phyloP scores from a whole-genome alignment of 2,329 filamentous ascomycete genomes.

The Mycogone perniciosa region DNA sequence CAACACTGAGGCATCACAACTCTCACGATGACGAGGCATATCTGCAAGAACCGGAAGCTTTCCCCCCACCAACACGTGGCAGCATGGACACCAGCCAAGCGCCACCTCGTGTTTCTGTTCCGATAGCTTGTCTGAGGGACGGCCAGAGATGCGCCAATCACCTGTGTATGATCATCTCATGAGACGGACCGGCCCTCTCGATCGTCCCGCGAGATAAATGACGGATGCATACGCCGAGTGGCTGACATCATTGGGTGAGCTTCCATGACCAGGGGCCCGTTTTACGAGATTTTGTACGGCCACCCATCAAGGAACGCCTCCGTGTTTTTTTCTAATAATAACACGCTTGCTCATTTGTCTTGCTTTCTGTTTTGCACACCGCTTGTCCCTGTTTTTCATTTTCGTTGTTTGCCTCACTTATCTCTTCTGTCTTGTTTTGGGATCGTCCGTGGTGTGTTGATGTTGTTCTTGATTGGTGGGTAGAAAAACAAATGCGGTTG shows the following conservation, averaged over 20 bases:
- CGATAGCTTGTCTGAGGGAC: neutral
- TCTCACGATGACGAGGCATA: neutral
- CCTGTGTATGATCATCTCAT: neutral
- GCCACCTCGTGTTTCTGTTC: constrained; percentile 4
- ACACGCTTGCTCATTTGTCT: neutral
- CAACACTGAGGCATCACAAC: neutral
- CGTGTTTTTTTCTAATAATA: neutral
- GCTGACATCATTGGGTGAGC: neutral
- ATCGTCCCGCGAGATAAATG: neutral
- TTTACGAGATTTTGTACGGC: neutral
- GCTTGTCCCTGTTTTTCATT: neutral
- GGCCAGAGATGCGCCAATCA: neutral
- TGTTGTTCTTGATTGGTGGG: no score
- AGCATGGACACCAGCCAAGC: neutral
- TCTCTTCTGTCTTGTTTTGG: no score
- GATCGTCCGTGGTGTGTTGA: no score
- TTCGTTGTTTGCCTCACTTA: no score
- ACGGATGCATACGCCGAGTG: neutral
- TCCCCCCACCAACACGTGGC: neutral
- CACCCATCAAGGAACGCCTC: neutral
- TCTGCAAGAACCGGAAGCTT: neutral
- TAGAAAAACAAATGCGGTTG: no score
- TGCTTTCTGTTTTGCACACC: neutral
- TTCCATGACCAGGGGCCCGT: neutral
- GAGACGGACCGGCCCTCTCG: neutral